These are phyloP conservation scores for Gyromitra esculenta DNA, from an alignment of 2,329 filamentous ascomycete genomes.

Conservation along the genomic window DNA sequence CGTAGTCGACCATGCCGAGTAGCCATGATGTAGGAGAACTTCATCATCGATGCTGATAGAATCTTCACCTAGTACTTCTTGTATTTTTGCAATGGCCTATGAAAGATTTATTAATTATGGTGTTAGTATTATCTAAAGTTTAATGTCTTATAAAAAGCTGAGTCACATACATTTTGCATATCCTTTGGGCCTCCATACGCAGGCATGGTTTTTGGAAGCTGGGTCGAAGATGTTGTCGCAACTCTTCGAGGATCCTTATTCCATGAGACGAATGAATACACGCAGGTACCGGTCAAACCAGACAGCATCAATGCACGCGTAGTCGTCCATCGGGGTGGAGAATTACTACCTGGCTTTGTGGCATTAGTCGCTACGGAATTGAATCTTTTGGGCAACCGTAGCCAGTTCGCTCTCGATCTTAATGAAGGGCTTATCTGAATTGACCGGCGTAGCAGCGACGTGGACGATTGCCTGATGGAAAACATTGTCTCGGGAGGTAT, in stretches of 20 bases:
- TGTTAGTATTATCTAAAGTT: slow-evolving; percentile 7
- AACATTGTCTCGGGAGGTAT: slow-evolving; percentile 22
- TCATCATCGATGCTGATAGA: slow-evolving; percentile 72
- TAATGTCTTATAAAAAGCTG: neutral
- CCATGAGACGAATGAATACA: slow-evolving; percentile 51
- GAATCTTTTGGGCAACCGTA: slow-evolving; percentile 30
- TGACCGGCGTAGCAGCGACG: slow-evolving; percentile 11
- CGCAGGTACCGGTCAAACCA: slow-evolving; percentile 52
- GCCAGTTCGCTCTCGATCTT: slow-evolving; percentile 1
- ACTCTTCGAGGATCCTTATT: slow-evolving; percentile 14
- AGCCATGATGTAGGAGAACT: slow-evolving; percentile 71
- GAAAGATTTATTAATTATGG: slow-evolving; percentile 1
- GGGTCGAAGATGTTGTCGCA: slow-evolving; percentile 52
- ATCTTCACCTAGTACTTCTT: slow-evolving; percentile 65
- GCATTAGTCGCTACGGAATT: slow-evolving; percentile 19
- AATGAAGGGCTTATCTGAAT: neutral
- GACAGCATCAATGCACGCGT: slow-evolving; percentile 43
- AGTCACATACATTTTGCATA: slow-evolving; percentile 54
- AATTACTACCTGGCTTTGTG: neutral
- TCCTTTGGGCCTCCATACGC: slow-evolving; percentile 54
- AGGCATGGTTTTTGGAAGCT: slow-evolving; percentile 51
- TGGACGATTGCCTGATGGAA: slow-evolving; percentile 15
- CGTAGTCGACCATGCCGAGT: slow-evolving; percentile 73
- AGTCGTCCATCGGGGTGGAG: slow-evolving; percentile 38
- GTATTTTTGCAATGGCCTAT: slow-evolving; percentile 69